These are phyloP conservation scores for Dimargaris xerosporica DNA, from an alignment of 192 early-diverging fungal genomes.

Conservation along the genomic window DNA sequence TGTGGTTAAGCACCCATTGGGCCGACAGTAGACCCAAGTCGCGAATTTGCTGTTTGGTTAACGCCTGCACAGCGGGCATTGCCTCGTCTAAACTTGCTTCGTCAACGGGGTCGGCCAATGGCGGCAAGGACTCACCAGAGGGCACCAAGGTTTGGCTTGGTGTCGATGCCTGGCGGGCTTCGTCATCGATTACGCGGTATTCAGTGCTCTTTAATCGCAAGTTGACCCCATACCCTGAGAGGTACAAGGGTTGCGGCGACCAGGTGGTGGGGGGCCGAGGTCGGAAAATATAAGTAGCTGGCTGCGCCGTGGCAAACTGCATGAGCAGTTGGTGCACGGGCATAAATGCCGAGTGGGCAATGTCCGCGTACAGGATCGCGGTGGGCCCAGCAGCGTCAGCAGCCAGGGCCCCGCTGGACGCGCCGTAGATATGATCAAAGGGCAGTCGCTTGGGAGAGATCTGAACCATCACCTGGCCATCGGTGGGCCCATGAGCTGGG, in stretches of 20 bases:
- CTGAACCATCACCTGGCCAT: slow-evolving; percentile 18
- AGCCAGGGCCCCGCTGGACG: not conserved
- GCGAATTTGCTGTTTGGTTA: slow-evolving; percentile 10
- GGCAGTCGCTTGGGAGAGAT: slow-evolving; percentile 23
- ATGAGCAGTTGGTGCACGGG: slow-evolving; percentile 38
- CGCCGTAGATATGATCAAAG: slow-evolving; percentile 43
- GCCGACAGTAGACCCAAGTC: slow-evolving; percentile 55
- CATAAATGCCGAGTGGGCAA: slow-evolving; percentile 38
- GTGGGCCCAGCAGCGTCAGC: slow-evolving; percentile 14
- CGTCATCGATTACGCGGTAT: slow-evolving; percentile 90
- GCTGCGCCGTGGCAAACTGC: slow-evolving; percentile 26
- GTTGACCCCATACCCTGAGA: slow-evolving; percentile 88
- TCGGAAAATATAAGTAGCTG: slow-evolving; percentile 51
- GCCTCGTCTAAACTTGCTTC: not conserved
- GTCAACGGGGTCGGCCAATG: too few species aligned
- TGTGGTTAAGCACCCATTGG: slow-evolving; percentile 40
- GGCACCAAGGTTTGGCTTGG: slow-evolving; percentile 22
- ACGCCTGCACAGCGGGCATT: not conserved
- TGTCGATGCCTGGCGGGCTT: slow-evolving; percentile 32
- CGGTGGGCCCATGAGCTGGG: slow-evolving; percentile 10
- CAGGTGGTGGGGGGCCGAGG: slow-evolving; percentile 35
- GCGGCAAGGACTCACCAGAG: not conserved
- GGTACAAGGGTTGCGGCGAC: slow-evolving; percentile 20
- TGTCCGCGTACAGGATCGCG: slow-evolving; percentile 65
- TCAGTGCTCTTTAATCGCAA: slow-evolving; percentile 92